These are phyloP conservation scores for Cytospora chrysosperma DNA, from an alignment of 2,329 filamentous ascomycete species.

Conservation along the genomic window DNA sequence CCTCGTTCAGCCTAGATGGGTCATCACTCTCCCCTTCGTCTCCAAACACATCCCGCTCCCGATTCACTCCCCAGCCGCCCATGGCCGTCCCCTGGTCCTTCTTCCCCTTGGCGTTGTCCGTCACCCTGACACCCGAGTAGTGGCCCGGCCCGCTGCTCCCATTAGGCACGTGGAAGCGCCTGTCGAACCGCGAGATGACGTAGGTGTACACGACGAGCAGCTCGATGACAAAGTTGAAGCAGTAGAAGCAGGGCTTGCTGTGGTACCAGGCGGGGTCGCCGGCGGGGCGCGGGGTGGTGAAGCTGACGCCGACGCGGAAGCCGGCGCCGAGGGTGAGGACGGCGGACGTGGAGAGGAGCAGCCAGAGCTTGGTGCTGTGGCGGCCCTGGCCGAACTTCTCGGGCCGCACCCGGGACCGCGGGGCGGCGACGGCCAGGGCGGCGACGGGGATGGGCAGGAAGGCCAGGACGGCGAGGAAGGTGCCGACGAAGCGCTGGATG, in stretches of 20 bases:
- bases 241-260: conserved; percentile 71
- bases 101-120: not conserved
- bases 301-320: conserved; percentile 64
- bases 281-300: conserved; percentile 45
- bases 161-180: conserved; percentile 59
- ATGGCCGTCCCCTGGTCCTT: not conserved
- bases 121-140: conserved; percentile 15
- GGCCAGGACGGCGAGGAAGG: conserved; percentile 62
- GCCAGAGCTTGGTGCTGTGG: conserved; percentile 63
- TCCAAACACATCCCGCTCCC: conserved; percentile 29
- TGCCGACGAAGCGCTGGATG: conserved; percentile 62
- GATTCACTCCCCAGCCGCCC: conserved; percentile 25
- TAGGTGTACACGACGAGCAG: conserved; percentile 68
- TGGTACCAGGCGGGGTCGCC: conserved; percentile 67
- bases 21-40: conserved; percentile 13
- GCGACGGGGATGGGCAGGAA: conserved; percentile 65
- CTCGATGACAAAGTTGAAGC: conserved; percentile 76
- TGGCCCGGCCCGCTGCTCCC: conserved; percentile 25
- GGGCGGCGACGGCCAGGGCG: conserved; percentile 49
- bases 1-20: not conserved
- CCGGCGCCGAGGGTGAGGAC: conserved; percentile 67
- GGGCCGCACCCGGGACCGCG: conserved; percentile 32
- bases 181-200: conserved; percentile 67
- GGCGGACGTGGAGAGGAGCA: conserved; percentile 58
- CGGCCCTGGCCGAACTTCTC: conserved; percentile 67